Evolutionary conservation across 495 filamentous ascomycete species (phyloP).

Genomic region (Venustampulla echinocandica): DNA sequence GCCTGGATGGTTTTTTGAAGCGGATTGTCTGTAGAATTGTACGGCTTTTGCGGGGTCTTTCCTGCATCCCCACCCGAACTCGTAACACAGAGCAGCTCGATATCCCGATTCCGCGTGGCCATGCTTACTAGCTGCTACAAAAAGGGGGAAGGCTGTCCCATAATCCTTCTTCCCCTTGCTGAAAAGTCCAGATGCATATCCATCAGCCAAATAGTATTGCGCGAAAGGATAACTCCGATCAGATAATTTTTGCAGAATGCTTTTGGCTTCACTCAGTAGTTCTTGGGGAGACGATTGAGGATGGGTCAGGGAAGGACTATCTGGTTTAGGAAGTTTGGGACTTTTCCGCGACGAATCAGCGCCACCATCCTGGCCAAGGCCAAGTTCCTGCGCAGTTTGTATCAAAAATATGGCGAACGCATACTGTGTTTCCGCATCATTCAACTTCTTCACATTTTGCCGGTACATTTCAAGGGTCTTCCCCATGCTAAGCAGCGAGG

Average conservation of each 20-base stretch:
- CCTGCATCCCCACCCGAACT: constrained; percentile 93
- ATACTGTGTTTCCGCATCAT: constrained; percentile 79
- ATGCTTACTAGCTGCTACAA: constrained; percentile 90
- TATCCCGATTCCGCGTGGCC: constrained; percentile 96
- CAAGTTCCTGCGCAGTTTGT: constrained; percentile 66
- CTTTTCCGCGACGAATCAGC: constrained; percentile 31
- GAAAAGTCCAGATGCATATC: constrained; percentile 89
- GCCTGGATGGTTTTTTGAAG: constrained; percentile 89
- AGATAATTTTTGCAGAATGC: constrained; percentile 76
- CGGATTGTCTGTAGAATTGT: constrained; percentile 83
- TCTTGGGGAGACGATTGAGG: constrained; percentile 40
- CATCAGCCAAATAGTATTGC: constrained; percentile 94
- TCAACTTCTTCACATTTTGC: constrained; percentile 92
- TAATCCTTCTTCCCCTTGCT: constrained; percentile 86
- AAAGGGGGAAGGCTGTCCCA: constrained; percentile 82
- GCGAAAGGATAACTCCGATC: constrained; percentile 90
- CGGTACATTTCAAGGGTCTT: constrained; percentile 97
- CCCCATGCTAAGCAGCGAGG: constrained; percentile 77
- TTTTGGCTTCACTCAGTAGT: constrained; percentile 76
- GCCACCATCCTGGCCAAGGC: constrained; percentile 32
- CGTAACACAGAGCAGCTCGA: constrained; percentile 88
- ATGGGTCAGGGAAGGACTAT: constrained; percentile 31
- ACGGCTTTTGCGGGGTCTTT: constrained; percentile 84
- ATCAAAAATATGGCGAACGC: constrained; percentile 94
- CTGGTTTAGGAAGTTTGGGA: constrained; percentile 29